Conservation (phyloP, 768 basidiomycete species). For the Plicaturopsis crispa region DNA sequence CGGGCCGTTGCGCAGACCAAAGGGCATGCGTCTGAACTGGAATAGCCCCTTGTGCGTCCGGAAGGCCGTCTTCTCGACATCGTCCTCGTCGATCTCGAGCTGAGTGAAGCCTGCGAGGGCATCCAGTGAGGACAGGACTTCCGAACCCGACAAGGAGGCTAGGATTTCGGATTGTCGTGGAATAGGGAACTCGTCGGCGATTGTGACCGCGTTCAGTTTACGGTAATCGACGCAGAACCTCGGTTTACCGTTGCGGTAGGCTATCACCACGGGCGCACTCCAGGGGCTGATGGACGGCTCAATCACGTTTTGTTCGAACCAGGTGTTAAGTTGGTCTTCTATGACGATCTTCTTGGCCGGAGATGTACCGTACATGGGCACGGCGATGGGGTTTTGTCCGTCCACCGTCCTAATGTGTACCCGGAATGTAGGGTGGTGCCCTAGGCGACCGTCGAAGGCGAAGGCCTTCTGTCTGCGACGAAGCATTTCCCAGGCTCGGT, state of each 20-base stretch:
- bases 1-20: conserved; percentile 19
- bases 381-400: conserved; percentile 21
- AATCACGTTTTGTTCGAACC: conserved; percentile 1
- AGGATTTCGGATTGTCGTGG: conserved; percentile 15
- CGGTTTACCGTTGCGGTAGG: conserved; percentile 4
- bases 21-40: conserved; percentile 1
- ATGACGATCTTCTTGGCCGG: conserved; percentile 22
- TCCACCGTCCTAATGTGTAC: no score
- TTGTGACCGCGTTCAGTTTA: conserved; percentile 12
- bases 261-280: conserved; percentile 17
- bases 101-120: conserved; percentile 17
- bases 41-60: conserved; percentile 2
- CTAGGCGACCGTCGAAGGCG: no score
- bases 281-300: conserved; percentile 8
- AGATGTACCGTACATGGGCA: conserved; percentile 17
- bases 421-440: no score
- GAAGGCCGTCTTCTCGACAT: conserved; percentile 2
- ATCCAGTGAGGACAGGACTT: conserved; percentile 12
- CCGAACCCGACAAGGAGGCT: background rate
- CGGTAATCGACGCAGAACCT: background rate
- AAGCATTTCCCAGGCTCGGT: no score
- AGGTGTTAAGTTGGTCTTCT: conserved; percentile 17
- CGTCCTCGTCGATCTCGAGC: conserved; percentile 1
- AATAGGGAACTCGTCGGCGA: conserved; percentile 18
- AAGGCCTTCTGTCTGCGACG: no score